Conservation (phyloP, 352 stramenopile species). For the Pythium dissotocum region DNA sequence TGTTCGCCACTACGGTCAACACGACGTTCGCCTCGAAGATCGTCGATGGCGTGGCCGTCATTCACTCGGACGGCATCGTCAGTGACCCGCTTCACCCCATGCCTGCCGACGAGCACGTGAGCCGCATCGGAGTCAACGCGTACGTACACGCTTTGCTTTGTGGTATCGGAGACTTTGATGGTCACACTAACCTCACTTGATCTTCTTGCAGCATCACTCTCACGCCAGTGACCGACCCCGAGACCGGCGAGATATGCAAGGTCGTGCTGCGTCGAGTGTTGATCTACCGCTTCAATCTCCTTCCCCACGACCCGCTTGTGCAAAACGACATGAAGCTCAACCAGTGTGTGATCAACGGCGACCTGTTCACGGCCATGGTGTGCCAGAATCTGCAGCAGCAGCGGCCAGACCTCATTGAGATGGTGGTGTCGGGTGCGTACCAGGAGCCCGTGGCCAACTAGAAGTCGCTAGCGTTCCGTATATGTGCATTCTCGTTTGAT, state of each 20-base stretch:
- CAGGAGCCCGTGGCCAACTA: not conserved
- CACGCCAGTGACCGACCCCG: conserved; percentile 21
- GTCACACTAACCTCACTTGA: not conserved
- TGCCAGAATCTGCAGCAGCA: conserved; percentile 28
- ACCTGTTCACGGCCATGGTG: conserved; percentile 28
- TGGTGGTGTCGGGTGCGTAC: conserved; percentile 9
- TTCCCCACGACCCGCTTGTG: conserved; percentile 22
- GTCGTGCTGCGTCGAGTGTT: conserved; percentile 27
- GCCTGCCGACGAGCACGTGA: conserved; percentile 18
- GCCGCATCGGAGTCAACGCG: conserved; percentile 24
- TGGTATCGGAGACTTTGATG: no score
- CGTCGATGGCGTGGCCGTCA: conserved; percentile 32
- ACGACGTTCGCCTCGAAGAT: conserved; percentile 40
- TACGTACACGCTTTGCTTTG: conserved; percentile 22
- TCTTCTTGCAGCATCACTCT: conserved; percentile 14
- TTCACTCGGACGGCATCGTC: conserved; percentile 54
- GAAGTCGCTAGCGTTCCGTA: no score
- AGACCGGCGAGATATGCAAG: conserved; percentile 23
- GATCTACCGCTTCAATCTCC: conserved; percentile 28
- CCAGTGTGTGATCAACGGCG: conserved; percentile 28
- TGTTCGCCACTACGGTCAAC: conserved; percentile 42
- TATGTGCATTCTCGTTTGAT: not conserved
- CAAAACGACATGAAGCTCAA: conserved; percentile 31
- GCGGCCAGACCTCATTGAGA: conserved; percentile 21
- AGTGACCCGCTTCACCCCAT: conserved; percentile 38